Evolutionary conservation across 1,284 basidiomycete genomes (phyloP), one percentile per base, ranked within the genome.

Genomic region (Ceratobasidium sp.): DNA sequence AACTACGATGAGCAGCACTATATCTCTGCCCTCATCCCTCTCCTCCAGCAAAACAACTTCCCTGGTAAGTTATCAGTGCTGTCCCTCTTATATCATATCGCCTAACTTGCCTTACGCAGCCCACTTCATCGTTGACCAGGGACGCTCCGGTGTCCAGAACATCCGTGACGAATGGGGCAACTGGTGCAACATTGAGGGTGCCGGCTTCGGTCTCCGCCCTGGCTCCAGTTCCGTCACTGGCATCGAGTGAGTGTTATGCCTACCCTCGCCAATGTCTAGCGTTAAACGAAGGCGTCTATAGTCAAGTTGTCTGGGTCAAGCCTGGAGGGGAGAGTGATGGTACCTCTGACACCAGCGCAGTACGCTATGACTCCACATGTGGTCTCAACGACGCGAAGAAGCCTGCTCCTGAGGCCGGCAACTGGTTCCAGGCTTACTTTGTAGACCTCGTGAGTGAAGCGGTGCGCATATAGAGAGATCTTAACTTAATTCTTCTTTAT

Each of bases 241-340:
- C 45, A 47, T 72, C 57, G 69, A 72, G 69, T 72, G 31, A 62
- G 69, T 60, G 86, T 48, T 85, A 84, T 64, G 80, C 82, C 62
- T 82, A 86, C 77, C 89, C 90, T 79, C 81, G 88, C 56, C 15
- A 14, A 24, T 14, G 7, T 6, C 41, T 19, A 19, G 1, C 15
- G 33, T 56, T 72, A 22, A 72, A 9, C 31, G 4, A 11, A 22
- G 59, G 5, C 47, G 9, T 51, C 8, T 1, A 24, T 41, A 72
- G 69, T 56, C 69, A 72, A 72, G 87, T 90, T 80, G 88, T 90
- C 76, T 90, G 89, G 89, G 86, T 89, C 78, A 90, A 91, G 84
- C 89, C 89, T 73, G 89, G 89, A 85, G 89, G 89, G 77, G 89
- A 90, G 82, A 88, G 85, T 76, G 89, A 90, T 79, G 89, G 89